Conservation (phyloP, 345 rosid genomes). For the Dimocarpus longan region DNA sequence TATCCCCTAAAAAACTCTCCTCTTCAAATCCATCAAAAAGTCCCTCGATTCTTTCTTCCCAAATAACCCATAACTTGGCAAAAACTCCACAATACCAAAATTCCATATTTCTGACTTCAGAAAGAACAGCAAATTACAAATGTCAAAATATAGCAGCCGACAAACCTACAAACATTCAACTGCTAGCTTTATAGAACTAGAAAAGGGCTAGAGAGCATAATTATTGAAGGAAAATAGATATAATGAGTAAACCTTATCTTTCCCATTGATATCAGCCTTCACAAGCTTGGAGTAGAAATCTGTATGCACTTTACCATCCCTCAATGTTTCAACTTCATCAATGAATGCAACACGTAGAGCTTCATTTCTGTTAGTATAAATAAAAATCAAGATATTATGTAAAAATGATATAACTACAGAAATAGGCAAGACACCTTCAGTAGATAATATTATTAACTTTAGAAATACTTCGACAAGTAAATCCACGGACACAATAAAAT, state of each 20-base stretch:
- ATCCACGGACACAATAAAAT: not conserved
- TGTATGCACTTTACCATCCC: conserved; percentile 69
- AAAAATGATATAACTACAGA: conserved; percentile 5
- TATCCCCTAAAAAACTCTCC: too few species aligned
- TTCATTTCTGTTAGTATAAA: conserved; percentile 72
- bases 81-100: not conserved
- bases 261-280: conserved; percentile 93
- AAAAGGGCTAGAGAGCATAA: not conserved
- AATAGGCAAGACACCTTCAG: not conserved
- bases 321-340: conserved; percentile 80
- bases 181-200: not conserved
- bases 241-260: conserved; percentile 69
- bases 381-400: conserved; percentile 20
- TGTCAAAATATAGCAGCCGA: not conserved
- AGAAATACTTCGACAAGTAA: not conserved
- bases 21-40: too few species aligned
- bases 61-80: too few species aligned
- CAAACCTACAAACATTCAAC: too few species aligned
- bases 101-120: not conserved
- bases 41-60: too few species aligned
- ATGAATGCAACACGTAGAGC: conserved; percentile 98
- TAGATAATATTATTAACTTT: not conserved
- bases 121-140: not conserved
- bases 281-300: conserved; percentile 93
- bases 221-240: conserved; percentile 3